Evolutionary conservation across 768 basidiomycete genomes (phyloP), one percentile per base, ranked within the genome.

Genomic region (Gloeophyllum trabeum): DNA sequence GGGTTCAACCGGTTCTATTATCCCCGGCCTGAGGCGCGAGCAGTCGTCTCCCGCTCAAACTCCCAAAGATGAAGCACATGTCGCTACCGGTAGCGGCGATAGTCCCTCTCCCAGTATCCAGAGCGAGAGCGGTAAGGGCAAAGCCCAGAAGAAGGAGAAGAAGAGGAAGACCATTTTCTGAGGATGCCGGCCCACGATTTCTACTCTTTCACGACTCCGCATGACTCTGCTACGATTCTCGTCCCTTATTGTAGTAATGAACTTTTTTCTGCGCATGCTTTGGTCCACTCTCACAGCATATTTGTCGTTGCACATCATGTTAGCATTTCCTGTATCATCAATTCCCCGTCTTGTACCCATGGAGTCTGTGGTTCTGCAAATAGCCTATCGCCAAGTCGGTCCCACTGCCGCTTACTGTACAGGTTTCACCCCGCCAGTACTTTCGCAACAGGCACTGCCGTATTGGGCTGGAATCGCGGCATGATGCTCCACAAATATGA

Each of bases 51-150:
- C 66, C 3, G 51, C 56, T 23, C 39, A 43, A 42, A 50, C 28
- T 32, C 28, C 28, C 10, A 32, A 32, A 16, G 28, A 32, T 32
- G 28, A 32, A 16, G 28, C 10, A 10, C 10, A 10, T 16, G 16
- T 32, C 28, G 16, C 10, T 16, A 16, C 28, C 10, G 10, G 28
- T 10, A 16, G 16, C 19, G 69, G 61, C 23, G 78, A 79, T 43
- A 79, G 81, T 45, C 76, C 79, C 19, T 66, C 65, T 14, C 54
- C 62, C 35, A 83, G 75, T 60, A 56, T 79, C 36, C 60, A 59
- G 37, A 71, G 64, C 51, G 75, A 77, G 41, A 48, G 51, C 4
- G 66, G 68, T 50, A 75, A 73, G 54, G 61, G 61, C 40, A 74
- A 51, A 49, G 24, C 43, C 22, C 52, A 52, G 56, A 45, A 67